Evolutionary conservation across 169 alveolate genomes (phyloP).

Genomic region (Plasmodium inui): DNA sequence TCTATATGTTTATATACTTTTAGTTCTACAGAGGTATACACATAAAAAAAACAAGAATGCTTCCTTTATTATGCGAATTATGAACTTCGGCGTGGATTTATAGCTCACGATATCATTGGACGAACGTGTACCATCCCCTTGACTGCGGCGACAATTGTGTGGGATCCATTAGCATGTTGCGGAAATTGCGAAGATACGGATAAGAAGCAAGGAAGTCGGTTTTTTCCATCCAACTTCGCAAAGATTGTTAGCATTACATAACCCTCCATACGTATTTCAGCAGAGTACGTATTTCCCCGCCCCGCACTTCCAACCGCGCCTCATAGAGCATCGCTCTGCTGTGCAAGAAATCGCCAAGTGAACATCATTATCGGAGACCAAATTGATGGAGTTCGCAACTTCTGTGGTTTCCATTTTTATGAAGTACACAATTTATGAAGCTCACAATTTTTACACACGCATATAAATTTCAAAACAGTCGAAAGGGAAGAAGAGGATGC

Average conservation of each 20-base stretch:
- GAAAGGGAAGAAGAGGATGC: background rate
- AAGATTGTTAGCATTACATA: background rate
- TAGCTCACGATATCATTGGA: background rate
- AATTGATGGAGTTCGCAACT: background rate
- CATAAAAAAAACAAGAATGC: background rate
- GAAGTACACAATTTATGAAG: constrained; percentile 5
- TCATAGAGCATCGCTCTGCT: background rate
- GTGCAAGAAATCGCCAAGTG: background rate
- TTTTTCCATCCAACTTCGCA: background rate
- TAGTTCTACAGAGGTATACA: constrained; percentile 27
- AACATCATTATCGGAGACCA: background rate
- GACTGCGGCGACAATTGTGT: background rate
- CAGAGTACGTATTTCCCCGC: background rate
- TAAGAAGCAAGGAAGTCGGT: background rate
- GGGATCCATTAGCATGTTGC: background rate
- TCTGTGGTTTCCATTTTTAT: background rate
- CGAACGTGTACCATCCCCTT: background rate
- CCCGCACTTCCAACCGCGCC: background rate
- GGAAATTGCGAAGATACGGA: background rate
- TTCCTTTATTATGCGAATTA: background rate
- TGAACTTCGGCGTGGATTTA: background rate
- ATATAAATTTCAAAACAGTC: background rate
- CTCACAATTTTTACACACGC: background rate
- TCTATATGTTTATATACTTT: background rate
- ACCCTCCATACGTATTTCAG: background rate